Base-by-base conservation (phyloP, 805 yeast species). In the Lipomyces oligophaga region DNA sequence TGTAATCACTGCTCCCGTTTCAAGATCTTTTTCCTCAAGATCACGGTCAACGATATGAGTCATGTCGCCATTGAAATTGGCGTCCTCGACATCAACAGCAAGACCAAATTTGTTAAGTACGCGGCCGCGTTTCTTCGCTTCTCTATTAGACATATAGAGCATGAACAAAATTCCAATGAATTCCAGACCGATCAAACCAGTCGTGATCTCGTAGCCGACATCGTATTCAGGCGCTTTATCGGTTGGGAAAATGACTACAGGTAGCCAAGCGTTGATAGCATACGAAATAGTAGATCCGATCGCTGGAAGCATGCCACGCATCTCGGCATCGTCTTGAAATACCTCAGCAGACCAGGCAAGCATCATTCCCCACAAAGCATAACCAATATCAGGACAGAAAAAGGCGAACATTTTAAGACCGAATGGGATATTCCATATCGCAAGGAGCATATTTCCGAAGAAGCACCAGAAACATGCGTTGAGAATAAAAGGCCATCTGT, bases 391-490 rank as follows among this genome's bases (percentile, higher is more conserved):
- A 21, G 52, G 52, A 41, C 55, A 47, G 47, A 50, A 47, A 43
- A 50, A 49, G 5, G 55, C 52, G 39, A 47, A 47, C 36, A 43
- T 28, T 41, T 50, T 60, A 62, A 66, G 67, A 11, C 69, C 74
- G 45, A 59, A 60, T 2, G 73, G 69, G 44, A 69, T 66, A 46
- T 67, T 47, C 74, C 74, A 71, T 11, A 69, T 70, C 1, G 70
- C 71, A 33, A 67, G 59, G 13, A 70, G 64, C 10, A 68, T 59
- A 54, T 66, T 46, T 4, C 55, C 55, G 7, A 50, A 15, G 45
- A 50, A 47, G 31, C 50, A 45, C 51, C 45, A 46, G 10, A 36
- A 21, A 18, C 26, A 42, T 6, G 54, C 47, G 25, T 41, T 52
- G n/a, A 58, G 49, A 21, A 63, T 63, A n/a, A 62, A 34, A 7